A percentile compares a stretch with the other conserved stretches of the same genome.
These are phyloP conservation scores for Magnolia kwangsiensis DNA, from an alignment of 164 flowering plant genomes.

Conservation along the genomic window DNA sequence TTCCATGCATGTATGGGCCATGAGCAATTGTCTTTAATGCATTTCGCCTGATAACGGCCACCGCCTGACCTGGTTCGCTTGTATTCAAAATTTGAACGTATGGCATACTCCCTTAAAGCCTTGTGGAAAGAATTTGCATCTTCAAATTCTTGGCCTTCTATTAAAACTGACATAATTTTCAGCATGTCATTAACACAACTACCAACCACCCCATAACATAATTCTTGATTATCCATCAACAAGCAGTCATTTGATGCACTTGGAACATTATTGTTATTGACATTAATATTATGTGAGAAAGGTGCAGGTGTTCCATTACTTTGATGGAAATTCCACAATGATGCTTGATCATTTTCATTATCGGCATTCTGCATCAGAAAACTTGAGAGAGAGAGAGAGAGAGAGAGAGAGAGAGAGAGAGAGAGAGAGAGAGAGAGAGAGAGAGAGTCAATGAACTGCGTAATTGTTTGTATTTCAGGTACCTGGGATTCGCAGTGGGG, in stretches of 20 bases:
- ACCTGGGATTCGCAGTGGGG: too few species aligned
- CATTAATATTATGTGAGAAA: background rate
- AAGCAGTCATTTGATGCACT: background rate
- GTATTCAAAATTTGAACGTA: background rate
- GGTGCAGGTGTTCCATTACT: background rate
- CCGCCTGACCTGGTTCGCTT: background rate
- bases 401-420: background rate
- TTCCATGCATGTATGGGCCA: slow-evolving; percentile 7
- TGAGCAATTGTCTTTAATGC: background rate
- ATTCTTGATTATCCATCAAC: too few species aligned
- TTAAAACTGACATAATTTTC: background rate
- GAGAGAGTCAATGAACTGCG: background rate
- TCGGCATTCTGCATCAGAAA: background rate
- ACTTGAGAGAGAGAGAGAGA: background rate
- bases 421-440: background rate
- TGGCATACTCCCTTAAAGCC: background rate
- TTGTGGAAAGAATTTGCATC: background rate
- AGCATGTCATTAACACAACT: background rate
- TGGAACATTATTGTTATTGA: background rate
- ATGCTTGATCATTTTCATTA: background rate
- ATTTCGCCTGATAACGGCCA: background rate
- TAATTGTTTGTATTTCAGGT: too few species aligned
- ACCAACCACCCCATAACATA: too few species aligned
- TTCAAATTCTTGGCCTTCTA: background rate
- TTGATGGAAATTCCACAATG: background rate